Evolutionary conservation across 371 early-diverging fungal species (phyloP).

Genomic region (Mucor indicus): DNA sequence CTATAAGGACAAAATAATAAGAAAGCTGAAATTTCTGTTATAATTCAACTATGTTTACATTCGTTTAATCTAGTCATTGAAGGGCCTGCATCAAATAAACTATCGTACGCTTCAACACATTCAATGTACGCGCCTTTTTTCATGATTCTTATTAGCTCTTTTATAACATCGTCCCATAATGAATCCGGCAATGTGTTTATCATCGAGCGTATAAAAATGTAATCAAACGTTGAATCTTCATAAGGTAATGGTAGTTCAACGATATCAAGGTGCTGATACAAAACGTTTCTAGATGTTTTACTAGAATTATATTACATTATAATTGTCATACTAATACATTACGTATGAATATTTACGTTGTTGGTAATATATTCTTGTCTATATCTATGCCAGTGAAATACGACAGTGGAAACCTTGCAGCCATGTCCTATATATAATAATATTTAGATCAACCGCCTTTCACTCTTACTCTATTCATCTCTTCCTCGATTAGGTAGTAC

Average conservation of each 20-base stretch:
- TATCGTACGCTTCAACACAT: constrained; percentile 43
- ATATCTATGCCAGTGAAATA: constrained; percentile 45
- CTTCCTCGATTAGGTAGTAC: neutral
- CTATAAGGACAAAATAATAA: neutral
- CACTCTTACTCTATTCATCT: neutral
- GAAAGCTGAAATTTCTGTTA: no score
- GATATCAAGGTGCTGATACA: constrained; percentile 34
- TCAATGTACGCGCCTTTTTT: constrained; percentile 47
- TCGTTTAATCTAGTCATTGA: constrained; percentile 34
- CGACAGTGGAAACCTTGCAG: constrained; percentile 31
- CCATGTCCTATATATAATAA: constrained; percentile 51
- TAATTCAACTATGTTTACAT: constrained; percentile 9
- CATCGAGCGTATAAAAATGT: constrained; percentile 44
- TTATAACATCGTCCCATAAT: constrained; percentile 35
- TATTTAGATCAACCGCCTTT: no score
- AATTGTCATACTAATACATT: neutral
- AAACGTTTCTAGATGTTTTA: constrained; percentile 19
- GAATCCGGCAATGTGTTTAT: constrained; percentile 34
- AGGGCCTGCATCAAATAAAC: constrained; percentile 42
- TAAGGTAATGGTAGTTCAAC: constrained; percentile 39
- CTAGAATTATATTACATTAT: neutral
- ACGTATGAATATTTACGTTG: constrained; percentile 25
- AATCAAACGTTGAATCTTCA: constrained; percentile 39
- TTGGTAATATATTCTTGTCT: constrained; percentile 35
- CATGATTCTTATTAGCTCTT: constrained; percentile 38